Base-by-base conservation (phyloP, 345 rosid species). In the Syzygium grande region DNA sequence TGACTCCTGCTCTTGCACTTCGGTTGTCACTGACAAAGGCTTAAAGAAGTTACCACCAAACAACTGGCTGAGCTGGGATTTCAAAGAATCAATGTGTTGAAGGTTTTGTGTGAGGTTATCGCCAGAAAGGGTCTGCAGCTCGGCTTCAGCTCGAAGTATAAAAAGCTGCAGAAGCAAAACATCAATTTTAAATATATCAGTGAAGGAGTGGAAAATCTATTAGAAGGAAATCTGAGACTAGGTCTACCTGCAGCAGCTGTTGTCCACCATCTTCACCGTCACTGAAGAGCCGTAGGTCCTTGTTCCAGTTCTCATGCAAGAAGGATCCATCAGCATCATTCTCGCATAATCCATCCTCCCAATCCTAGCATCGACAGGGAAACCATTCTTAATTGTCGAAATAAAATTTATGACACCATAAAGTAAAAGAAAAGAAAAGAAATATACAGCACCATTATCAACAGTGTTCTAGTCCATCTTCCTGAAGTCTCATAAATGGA, bases 261-360 rank as follows among this genome's bases (percentile, higher is more conserved):
- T 93, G 96, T 84, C 99, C 99, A 25, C 99, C 98, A 92, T 95
- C 97, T 89, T 94, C 98, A 29, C 93, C 92, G 51, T 95, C 92
- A 86, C 96, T 91, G 89, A 95, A 95, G 85, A 97, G 98, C 88
- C 89, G 92, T 73, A 95, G 89, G 91, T 95, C 98, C 88, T 93
- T 97, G 93, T 97, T 95, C 99, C 98, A 95, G 85, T 97, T 94
- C 86, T 95, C 98, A 90, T 92, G 98, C 92, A 97, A 89, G 94
- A 93, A 96, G 84, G 98, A 95, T 51, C 99, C 99, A 94, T 97
- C 97, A 10, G 94, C 96, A 86, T 95, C 97, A 88, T 91, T 97
- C 91, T 96, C 99, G 68, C 93, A 92, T 63, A 97, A 92, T 84
- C 99, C 98, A 92, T 95, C 94, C 92, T 97, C 99, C 99, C 99